Evolutionary conservation across 306 rosid species (phyloP), one percentile per base, ranked within the genome.

Genomic region (Luffa acutangula): DNA sequence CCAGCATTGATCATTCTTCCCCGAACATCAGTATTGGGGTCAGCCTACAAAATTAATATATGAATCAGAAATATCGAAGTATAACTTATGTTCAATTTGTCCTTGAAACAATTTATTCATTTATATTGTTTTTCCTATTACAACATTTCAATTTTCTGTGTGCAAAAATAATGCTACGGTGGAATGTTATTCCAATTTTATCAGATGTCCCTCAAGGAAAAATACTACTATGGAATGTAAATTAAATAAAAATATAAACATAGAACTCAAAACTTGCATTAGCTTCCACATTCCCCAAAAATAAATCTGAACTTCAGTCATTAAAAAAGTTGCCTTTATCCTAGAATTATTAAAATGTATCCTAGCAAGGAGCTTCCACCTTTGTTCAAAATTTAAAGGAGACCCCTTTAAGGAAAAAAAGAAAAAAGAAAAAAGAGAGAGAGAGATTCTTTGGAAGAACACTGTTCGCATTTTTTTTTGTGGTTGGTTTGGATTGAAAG

Each of bases 1-100:
- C 97, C 99, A 83, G 99, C 96, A 86, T 91, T 93, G 54, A 95
- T 88, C 99, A 95, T 95, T 95, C 96, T 91, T 78, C 91, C 97
- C 72, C 97, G 86, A 82, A 95, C 99, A 86, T 95, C 99, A 63
- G 86, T 83, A 89, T 95, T 92, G 46, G 91, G 91, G 88, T 95
- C 99, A 64, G 93, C 99, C 99, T 95, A 94, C 93, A 91, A 43
- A 48, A 81, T 62, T 76, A 80, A 89, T 63, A 77, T 54, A 31
- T 79, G 78, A 37, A 76, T 59, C 57, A 39, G 60, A 34, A 69
- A 66, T 2, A 42, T 41, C 67, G 37, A 5, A 53, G 21, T 36
- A 62, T 10, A 33, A 3, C 4, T 10, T 31, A 25, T 33, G 41
- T 31, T 21, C 69, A 62, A 62, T 33, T 33, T 62, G 18, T 33